phyloP scores from a whole-genome alignment of 768 basidiomycete genomes.

The Russula vinacea region DNA sequence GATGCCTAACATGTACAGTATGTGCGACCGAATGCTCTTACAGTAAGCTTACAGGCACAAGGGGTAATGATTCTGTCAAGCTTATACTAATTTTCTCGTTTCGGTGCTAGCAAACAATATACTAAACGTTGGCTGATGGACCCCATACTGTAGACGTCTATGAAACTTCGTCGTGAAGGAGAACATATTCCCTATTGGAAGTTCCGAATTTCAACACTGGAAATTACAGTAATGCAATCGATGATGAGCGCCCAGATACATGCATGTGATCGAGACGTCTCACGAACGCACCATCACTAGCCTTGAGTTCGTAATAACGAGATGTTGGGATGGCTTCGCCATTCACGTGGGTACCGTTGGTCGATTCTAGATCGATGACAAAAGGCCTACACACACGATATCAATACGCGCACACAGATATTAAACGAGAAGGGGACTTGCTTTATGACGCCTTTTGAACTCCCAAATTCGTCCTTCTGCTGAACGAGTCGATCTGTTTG shows the following conservation, averaged over 20 bases:
- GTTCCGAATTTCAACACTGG: conserved; percentile 84
- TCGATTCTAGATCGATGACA: conserved; percentile 97
- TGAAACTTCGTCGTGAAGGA: conserved; percentile 72
- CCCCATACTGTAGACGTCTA: conserved; percentile 10
- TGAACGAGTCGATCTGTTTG: conserved; percentile 76
- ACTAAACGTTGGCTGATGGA: not conserved
- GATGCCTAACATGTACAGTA: too few species aligned
- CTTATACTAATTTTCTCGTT: not conserved
- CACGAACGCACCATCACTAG: conserved; percentile 63
- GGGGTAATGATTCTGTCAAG: too few species aligned
- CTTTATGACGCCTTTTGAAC: conserved; percentile 77
- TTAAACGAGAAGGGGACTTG: conserved; percentile 41
- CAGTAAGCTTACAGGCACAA: too few species aligned
- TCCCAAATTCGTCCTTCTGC: conserved; percentile 86
- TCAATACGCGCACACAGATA: not conserved
- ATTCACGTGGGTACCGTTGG: conserved; percentile 92
- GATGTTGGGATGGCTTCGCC: conserved; percentile 79
- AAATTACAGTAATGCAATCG: not conserved
- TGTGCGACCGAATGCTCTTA: too few species aligned
- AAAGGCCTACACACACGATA: conserved; percentile 63
- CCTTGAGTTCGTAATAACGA: conserved; percentile 80
- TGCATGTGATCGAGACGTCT: not conserved
- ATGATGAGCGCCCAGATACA: conserved; percentile 20
- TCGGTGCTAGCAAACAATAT: not conserved
- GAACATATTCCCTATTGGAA: conserved; percentile 78